Conservation (phyloP, 2,329 filamentous ascomycete genomes). For the Sordariomycetes sp. region DNA sequence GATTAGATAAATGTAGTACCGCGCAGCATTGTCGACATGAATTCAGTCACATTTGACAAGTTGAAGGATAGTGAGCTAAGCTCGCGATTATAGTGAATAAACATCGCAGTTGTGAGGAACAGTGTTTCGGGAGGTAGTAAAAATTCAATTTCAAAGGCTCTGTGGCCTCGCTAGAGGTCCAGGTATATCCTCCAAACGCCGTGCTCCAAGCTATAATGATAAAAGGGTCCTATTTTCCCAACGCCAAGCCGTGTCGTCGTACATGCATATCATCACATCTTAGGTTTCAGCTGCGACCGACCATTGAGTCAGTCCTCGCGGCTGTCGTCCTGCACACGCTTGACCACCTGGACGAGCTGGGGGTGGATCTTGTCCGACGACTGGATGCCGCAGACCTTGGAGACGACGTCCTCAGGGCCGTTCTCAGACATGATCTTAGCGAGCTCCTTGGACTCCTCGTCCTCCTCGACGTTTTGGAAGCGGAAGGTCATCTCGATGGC, state of each 20-base stretch:
- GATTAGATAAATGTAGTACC: no score
- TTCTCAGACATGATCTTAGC: slow-evolving; percentile 75
- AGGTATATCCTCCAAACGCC: background rate
- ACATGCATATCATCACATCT: background rate
- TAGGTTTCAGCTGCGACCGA: background rate
- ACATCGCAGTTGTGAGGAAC: no score
- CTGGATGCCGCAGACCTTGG: slow-evolving; percentile 74
- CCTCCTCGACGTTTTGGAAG: slow-evolving; percentile 89
- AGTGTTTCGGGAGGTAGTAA: no score
- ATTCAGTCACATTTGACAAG: no score
- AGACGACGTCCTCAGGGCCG: slow-evolving; percentile 64
- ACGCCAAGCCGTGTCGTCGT: background rate
- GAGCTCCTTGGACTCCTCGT: slow-evolving; percentile 81
- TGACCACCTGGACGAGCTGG: slow-evolving; percentile 67
- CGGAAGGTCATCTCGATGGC: slow-evolving; percentile 87
- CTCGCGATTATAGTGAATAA: no score
- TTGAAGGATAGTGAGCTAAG: no score
- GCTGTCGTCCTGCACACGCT: slow-evolving; percentile 68
- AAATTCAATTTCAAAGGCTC: background rate
- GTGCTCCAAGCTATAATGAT: background rate
- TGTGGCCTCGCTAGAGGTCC: background rate
- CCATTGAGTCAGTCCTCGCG: slow-evolving; percentile 29
- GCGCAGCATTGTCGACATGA: no score
- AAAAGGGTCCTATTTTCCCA: background rate
- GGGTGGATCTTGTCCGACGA: slow-evolving; percentile 67